A percentile compares a stretch with the other conserved stretches of the same genome.
Evolutionary conservation across 257 asterid genomes (phyloP).

Genomic region (Agastache rugosa): DNA sequence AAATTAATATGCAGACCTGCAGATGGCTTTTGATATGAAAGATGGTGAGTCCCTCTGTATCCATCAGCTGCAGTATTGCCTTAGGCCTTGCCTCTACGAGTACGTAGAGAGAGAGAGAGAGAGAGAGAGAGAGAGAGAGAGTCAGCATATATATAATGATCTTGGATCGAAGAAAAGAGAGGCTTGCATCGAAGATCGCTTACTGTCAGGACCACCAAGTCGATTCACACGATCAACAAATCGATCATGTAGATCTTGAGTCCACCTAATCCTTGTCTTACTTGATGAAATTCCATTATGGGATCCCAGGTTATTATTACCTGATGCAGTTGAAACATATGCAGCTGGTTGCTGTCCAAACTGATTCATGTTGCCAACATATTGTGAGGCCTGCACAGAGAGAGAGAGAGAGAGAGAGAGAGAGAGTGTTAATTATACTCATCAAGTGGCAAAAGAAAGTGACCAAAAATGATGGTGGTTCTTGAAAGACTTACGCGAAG

Average conservation of each 20-base stretch:
- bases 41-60: constrained; percentile 69
- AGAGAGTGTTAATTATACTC: not conserved
- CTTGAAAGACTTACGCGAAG: constrained; percentile 49
- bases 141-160: not conserved
- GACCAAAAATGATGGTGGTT: too few relatives aligned
- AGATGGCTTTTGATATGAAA: constrained; percentile 91
- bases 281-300: constrained; percentile 40
- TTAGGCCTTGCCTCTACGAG: constrained; percentile 86
- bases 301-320: constrained; percentile 37
- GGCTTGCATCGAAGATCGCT: constrained; percentile 34
- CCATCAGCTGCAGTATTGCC: constrained; percentile 80
- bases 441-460: not conserved
- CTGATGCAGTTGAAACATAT: constrained; percentile 31
- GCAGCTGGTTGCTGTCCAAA: constrained; percentile 34
- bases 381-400: constrained; percentile 34
- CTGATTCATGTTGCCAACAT: constrained; percentile 38
- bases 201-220: constrained; percentile 89
- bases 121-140: not conserved
- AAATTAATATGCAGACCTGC: constrained; percentile 45
- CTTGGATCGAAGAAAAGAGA: not conserved
- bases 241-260: constrained; percentile 76
- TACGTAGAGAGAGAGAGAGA: not conserved
- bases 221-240: constrained; percentile 74
- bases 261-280: constrained; percentile 84
- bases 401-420: not conserved